phyloP scores from a whole-genome alignment of 331 rosid species.

The Spiraea crenata region DNA sequence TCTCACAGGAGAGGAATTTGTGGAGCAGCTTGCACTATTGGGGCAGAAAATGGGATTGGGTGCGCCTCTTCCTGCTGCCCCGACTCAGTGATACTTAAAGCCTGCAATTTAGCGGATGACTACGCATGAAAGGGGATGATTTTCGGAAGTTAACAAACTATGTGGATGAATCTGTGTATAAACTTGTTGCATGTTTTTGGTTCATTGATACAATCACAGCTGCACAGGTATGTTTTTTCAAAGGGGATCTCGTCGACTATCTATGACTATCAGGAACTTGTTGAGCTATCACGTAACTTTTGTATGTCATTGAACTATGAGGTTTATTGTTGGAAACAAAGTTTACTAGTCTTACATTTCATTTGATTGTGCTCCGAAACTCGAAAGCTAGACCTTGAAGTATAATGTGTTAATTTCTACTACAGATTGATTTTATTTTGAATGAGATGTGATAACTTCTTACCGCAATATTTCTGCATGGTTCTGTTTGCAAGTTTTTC shows the following conservation, averaged over 20 bases:
- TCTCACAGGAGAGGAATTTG: constrained; percentile 83
- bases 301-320: background rate
- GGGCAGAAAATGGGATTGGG: constrained; percentile 92
- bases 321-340: background rate
- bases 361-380: background rate
- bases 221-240: constrained; percentile 12
- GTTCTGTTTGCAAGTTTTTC: too few relatives aligned
- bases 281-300: background rate
- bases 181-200: constrained; percentile 20
- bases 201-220: constrained; percentile 22
- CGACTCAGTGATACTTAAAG: constrained; percentile 41
- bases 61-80: constrained; percentile 38
- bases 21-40: constrained; percentile 75
- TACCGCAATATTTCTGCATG: too few relatives aligned
- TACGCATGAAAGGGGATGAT: constrained; percentile 18
- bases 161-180: constrained; percentile 15
- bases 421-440: too few relatives aligned
- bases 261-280: constrained; percentile 11
- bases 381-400: background rate
- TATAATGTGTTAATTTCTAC: background rate
- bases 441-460: too few relatives aligned
- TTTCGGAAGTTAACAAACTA: constrained; percentile 24
- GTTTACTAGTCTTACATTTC: background rate
- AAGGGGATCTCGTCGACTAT: background rate
- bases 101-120: constrained; percentile 25